Evolutionary conservation across 2,329 filamentous ascomycete species (phyloP).

Genomic region (Colletotrichum nymphaeae): DNA sequence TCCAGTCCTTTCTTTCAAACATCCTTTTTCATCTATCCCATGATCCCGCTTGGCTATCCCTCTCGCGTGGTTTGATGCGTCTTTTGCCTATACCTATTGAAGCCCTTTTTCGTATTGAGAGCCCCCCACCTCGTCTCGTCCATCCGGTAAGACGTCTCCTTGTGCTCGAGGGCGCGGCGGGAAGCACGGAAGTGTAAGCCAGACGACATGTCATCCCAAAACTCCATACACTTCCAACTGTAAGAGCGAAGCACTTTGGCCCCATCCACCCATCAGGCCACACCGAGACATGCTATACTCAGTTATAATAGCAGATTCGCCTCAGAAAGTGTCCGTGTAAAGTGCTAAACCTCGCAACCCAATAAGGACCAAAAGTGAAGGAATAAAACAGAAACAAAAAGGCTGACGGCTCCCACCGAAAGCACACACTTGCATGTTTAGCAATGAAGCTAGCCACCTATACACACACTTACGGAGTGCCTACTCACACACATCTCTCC

Average conservation of each 20-base stretch:
- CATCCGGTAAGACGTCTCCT: neutral
- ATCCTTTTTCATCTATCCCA: neutral
- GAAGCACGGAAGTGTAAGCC: neutral
- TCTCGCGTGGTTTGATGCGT: neutral
- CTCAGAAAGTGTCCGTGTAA: neutral
- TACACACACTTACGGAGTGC: neutral
- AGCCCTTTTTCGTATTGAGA: no score
- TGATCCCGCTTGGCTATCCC: neutral
- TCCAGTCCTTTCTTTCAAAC: neutral
- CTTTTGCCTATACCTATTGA: neutral
- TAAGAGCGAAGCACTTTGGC: neutral
- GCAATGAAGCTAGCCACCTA: neutral
- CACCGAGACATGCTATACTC: neutral
- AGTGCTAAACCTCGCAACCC: neutral
- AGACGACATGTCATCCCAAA: conserved; percentile 28
- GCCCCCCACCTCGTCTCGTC: neutral
- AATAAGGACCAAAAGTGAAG: neutral
- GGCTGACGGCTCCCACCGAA: conserved; percentile 11
- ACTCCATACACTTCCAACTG: neutral
- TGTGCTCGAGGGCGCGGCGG: neutral
- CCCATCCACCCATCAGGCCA: neutral
- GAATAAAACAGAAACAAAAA: neutral
- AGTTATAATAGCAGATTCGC: neutral
- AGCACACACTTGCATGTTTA: conserved; percentile 25
- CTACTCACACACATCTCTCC: neutral